Evolutionary conservation across 2,329 filamentous ascomycete species (phyloP).

Genomic region (Chaetomium strumarium): DNA sequence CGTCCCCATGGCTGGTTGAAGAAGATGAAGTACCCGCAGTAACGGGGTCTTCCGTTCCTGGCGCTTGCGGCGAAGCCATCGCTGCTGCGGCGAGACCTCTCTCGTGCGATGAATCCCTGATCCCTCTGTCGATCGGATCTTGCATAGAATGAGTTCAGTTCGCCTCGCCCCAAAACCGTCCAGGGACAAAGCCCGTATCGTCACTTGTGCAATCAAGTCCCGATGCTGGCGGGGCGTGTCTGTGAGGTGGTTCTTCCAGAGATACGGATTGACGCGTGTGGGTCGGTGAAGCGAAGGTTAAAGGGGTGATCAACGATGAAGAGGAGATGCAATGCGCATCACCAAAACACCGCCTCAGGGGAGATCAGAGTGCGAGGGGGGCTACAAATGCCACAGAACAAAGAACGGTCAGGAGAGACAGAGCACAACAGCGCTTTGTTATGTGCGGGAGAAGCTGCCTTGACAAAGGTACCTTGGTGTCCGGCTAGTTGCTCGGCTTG

Average conservation of each 20-base stretch:
- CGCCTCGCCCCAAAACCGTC: too few species aligned
- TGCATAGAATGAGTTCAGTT: not conserved
- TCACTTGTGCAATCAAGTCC: not conserved
- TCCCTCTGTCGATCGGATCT: not conserved
- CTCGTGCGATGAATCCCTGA: not conserved
- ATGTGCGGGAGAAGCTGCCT: not conserved
- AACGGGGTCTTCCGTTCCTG: not conserved
- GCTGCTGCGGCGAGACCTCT: constrained; percentile 1
- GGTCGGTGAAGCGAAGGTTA: too few species aligned
- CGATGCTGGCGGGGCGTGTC: too few species aligned
- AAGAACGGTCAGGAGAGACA: not conserved
- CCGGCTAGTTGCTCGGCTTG: too few species aligned
- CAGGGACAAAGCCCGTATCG: not conserved
- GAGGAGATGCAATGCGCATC: too few species aligned
- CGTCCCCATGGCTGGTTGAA: not conserved
- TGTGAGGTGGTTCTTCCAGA: too few species aligned
- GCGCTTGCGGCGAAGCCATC: constrained; percentile 17
- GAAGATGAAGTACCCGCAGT: not conserved
- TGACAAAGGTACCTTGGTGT: not conserved
- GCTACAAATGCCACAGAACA: not conserved
- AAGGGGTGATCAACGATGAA: too few species aligned
- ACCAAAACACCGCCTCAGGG: too few species aligned
- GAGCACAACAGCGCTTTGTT: not conserved
- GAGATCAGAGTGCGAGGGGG: not conserved
- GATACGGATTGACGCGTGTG: too few species aligned